phyloP scores from a whole-genome alignment of 78 protist species.

The Dictyostelium discoideum region DNA sequence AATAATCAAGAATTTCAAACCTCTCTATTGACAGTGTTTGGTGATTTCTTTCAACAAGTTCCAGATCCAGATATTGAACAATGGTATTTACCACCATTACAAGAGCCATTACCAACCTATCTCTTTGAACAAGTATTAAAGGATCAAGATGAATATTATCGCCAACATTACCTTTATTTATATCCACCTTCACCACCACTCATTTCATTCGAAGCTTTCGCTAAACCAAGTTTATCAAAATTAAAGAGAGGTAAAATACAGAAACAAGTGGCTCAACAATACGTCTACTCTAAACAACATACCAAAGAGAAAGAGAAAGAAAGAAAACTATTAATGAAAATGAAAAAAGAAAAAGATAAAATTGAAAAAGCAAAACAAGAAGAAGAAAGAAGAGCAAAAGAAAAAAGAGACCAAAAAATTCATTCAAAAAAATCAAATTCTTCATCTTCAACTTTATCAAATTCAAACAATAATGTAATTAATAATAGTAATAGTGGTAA shows the following conservation, averaged over 20 bases:
- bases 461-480: neutral
- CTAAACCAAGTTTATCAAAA: conserved; percentile 51
- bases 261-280: conserved; percentile 58
- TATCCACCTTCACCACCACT: conserved; percentile 78
- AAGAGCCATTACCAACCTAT: conserved; percentile 64
- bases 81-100: conserved; percentile 73
- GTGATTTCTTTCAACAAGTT: conserved; percentile 61
- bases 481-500: neutral
- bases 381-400: conserved; percentile 67
- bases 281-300: conserved; percentile 29
- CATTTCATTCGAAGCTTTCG: conserved; percentile 65
- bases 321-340: conserved; percentile 36
- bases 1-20: conserved; percentile 59
- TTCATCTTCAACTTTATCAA: neutral
- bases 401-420: conserved; percentile 35
- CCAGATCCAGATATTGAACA: conserved; percentile 54
- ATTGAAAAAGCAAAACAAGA: conserved; percentile 46
- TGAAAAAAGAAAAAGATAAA: conserved; percentile 75
- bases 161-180: conserved; percentile 71
- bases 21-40: conserved; percentile 51
- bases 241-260: conserved; percentile 66
- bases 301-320: conserved; percentile 69
- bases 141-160: conserved; percentile 71
- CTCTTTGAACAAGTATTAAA: conserved; percentile 56
- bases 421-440: neutral